phyloP scores from a whole-genome alignment of 169 alveolate species.

The Plasmodium vivax region DNA sequence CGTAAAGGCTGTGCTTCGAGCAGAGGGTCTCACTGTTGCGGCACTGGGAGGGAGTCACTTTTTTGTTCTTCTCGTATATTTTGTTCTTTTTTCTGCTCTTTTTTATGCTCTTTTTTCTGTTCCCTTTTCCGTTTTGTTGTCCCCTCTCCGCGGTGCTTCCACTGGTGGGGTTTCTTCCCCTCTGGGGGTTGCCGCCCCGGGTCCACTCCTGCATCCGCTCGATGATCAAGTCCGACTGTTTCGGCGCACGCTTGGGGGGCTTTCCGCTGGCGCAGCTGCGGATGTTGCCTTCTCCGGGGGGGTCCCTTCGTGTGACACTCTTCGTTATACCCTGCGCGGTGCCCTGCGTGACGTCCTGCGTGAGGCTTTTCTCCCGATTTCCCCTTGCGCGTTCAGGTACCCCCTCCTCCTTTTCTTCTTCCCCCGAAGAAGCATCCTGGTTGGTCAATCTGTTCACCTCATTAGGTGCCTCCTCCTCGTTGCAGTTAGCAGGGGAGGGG shows the following conservation, averaged over 20 bases:
- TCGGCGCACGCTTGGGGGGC: neutral
- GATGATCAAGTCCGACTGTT: neutral
- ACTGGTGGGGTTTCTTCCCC: neutral
- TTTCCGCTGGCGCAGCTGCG: neutral
- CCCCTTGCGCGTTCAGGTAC: neutral
- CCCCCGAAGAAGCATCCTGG: neutral
- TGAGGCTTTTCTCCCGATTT: neutral
- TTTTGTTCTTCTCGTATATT: neutral
- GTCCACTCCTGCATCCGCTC: conserved; percentile 3
- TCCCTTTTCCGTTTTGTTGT: neutral
- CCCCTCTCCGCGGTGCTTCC: neutral
- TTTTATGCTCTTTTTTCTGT: too few relatives aligned
- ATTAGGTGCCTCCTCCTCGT: neutral
- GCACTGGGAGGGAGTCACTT: neutral
- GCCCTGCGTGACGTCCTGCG: neutral
- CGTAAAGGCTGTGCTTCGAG: conserved; percentile 10
- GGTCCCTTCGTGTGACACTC: neutral
- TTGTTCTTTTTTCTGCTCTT: too few relatives aligned
- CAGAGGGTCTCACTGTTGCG: neutral
- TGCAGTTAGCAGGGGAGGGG: neutral
- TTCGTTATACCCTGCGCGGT: neutral
- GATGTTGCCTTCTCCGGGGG: neutral
- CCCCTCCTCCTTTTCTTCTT: neutral
- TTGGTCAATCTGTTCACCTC: neutral
- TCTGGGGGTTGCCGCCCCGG: neutral